Base-by-base conservation (phyloP, 148 eudicot species). In the Rhododendron mucronatum region DNA sequence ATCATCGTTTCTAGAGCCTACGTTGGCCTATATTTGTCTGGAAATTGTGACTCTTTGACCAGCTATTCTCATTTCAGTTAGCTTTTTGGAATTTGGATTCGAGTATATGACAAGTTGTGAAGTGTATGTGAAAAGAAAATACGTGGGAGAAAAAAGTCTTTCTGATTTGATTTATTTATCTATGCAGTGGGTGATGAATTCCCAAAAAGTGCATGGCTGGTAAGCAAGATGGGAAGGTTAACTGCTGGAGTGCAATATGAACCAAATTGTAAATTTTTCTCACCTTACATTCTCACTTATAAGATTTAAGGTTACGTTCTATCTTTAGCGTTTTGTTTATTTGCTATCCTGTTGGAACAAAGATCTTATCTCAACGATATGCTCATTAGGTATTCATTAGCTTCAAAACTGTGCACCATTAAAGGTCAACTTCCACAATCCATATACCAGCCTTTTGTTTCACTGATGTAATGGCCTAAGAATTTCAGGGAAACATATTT, bases 201-300 rank as follows among this genome's bases (percentile, higher is more conserved):
- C 86, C 97, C 95, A 35, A 94, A 85, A 87, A 91, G 87, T 88
- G 98, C 94, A 81, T 95, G 98, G 98, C 87, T 94, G 83, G 91
- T 94, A 84, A 94, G 95, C 91, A 95, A 93, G 91, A 89, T 92
- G 78, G 96, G 98, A 86, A 92, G 95, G 86, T 86, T 95, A 67
- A 94, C 95, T 75, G 93, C 94, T 84, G 98, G 98, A 74, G 91
- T 92, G 88, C 96, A 94, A 87, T 95, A 91, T 90, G 93, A 95
- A 82, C 97, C 97, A 87, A 86, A 76, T 86, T 84, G 98, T 92
- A 93, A 90, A 95, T 78, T 71, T 86, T 18, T 83, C 33, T 23
- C 44, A 20, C 30, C 18, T 33, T 28, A 33, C 39, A 71, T 71
- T 21, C 39, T 71, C 20, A 71, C 41, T 30, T 71, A 30, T 30